Evolutionary conservation across 176 grass and related monocot species (phyloP).

Genomic region (Pontederia crassipes): DNA sequence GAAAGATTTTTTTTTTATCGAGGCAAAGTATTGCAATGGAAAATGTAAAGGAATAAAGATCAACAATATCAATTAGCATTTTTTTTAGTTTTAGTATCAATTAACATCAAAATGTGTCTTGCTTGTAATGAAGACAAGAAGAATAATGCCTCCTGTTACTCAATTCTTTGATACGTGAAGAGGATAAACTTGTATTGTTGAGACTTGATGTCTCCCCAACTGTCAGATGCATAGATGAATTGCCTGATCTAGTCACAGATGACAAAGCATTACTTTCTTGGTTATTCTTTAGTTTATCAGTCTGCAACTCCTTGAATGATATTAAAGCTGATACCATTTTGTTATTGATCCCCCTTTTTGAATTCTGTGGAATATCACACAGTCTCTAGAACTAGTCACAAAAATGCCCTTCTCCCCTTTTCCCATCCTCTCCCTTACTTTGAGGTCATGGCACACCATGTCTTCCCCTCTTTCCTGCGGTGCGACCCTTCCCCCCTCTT

Average conservation of each 20-base stretch:
- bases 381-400: conserved; percentile 28
- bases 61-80: background rate
- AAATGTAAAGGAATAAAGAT: background rate
- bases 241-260: conserved; percentile 34
- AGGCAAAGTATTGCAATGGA: too few species aligned
- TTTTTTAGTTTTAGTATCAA: too few species aligned
- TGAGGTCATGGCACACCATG: too few species aligned
- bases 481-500: too few species aligned
- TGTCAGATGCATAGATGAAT: conserved; percentile 23
- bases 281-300: conserved; percentile 35
- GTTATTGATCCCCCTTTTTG: conserved; percentile 25
- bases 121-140: background rate
- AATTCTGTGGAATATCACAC: conserved; percentile 22
- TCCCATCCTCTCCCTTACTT: too few species aligned
- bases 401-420: conserved; percentile 7
- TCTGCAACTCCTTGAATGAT: conserved; percentile 52
- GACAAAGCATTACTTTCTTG: conserved; percentile 37
- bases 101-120: background rate
- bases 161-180: conserved; percentile 29
- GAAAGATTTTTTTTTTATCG: too few species aligned
- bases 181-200: conserved; percentile 23
- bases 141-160: conserved; percentile 33
- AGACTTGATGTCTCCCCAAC: conserved; percentile 34
- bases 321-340: conserved; percentile 25
- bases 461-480: too few species aligned